Evolutionary conservation across 108 stramenopile species (phyloP), one percentile per base, ranked within the genome.

Genomic region (Cyclotella kingstonii): DNA sequence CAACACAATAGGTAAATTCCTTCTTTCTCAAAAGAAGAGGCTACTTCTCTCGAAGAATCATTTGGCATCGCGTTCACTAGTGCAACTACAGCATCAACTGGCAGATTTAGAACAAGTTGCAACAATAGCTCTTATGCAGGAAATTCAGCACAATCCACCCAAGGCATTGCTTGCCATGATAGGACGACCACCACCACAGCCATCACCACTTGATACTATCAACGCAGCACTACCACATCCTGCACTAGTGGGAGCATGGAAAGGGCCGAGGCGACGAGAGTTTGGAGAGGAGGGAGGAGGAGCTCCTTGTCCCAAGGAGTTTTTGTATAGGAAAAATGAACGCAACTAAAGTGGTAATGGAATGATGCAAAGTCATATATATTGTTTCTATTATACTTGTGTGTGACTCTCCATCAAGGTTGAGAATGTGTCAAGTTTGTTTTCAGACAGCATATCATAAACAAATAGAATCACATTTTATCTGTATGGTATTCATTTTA

Each of bases 281-380:
- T 73, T 81, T 10, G 77, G 56, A 7, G 84, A 81, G 40, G 84
- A 89, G 44, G 91, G 91, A 22, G 93, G 93, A 2, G 93, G 93
- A 15, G 89, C 89, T 26, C 93, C 93, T 31, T 94, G 93, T 77
- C 93, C 93, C 17, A 70, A 79, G 41, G 86, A 85, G n/a, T 94
- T 94, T 47, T 66, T 86, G 50, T 44, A 85, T 33, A 67, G 82
- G 31, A 66, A 85, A 41, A 84, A 82, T 45, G 82, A 84, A 38
- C 81, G 88, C 34, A 12, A 45, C 42, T 50, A 44, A 18, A 5
- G 4, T 31, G 18, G 15, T 4, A 34, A 33, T 15, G 2, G 15
- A 25, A n/a, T n/a, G n/a, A n/a, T n/a, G n/a, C n/a, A n/a, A n/a
- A n/a, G n/a, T n/a, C n/a, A n/a, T n/a, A n/a, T n/a, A n/a, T n/a